These are phyloP conservation scores for Lentinus tigrinus DNA, from an alignment of 768 basidiomycete species.

Conservation along the genomic window DNA sequence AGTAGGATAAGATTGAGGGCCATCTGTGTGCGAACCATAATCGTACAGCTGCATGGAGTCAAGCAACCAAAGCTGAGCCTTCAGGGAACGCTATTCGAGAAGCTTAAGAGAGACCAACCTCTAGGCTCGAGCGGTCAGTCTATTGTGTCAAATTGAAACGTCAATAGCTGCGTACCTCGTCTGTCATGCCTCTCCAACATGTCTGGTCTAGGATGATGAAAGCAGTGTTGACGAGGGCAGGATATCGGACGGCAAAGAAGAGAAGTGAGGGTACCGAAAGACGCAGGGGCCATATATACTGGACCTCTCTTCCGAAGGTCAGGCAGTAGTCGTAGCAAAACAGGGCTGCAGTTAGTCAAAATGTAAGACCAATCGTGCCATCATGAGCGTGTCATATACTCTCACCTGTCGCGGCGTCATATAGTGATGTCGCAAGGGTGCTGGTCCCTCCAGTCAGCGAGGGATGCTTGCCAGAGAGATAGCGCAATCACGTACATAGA, in stretches of 20 bases:
- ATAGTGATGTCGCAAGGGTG: too few relatives aligned
- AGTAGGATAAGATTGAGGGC: conserved; percentile 1
- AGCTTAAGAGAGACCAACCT: too few relatives aligned
- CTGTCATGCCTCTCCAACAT: not conserved
- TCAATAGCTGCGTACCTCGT: not conserved
- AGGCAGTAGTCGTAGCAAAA: conserved; percentile 3
- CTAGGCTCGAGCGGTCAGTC: too few relatives aligned
- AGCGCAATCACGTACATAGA: too few relatives aligned
- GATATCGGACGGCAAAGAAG: conserved; percentile 3
- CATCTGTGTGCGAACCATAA: not conserved
- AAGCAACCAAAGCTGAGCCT: not conserved
- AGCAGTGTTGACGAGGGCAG: not conserved
- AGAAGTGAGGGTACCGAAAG: not conserved
- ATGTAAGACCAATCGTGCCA: too few relatives aligned
- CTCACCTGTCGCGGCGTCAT: too few relatives aligned
- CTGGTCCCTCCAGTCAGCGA: too few relatives aligned
- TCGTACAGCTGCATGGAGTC: not conserved
- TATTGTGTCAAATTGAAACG: not conserved
- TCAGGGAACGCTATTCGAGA: not conserved
- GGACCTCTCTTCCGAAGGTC: not conserved
- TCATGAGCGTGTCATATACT: too few relatives aligned
- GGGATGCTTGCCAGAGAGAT: too few relatives aligned
- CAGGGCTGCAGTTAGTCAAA: not conserved
- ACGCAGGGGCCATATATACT: conserved; percentile 1
- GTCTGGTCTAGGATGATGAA: conserved; percentile 4